phyloP scores from a whole-genome alignment of 352 stramenopile species.

The Pythium sp. region DNA sequence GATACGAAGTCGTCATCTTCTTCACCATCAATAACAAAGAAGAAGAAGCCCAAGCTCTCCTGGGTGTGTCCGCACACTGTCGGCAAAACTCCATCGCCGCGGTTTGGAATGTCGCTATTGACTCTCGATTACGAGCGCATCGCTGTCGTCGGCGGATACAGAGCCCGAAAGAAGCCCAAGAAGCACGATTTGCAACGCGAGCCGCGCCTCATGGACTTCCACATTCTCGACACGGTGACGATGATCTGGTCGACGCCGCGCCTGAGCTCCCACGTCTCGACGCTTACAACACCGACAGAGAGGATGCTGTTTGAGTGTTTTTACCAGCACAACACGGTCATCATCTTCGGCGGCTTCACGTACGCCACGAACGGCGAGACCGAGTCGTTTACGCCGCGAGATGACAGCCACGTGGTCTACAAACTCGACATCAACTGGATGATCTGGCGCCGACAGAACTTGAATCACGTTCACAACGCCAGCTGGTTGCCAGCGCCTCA shows the following conservation, averaged over 20 bases:
- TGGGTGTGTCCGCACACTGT: constrained; percentile 47
- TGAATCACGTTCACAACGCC: neutral
- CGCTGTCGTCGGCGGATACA: constrained; percentile 31
- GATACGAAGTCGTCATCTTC: neutral
- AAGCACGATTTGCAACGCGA: constrained; percentile 7
- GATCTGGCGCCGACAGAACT: constrained; percentile 57
- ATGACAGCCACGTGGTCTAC: constrained; percentile 39
- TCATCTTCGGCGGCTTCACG: constrained; percentile 50
- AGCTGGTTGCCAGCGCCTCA: constrained; percentile 21
- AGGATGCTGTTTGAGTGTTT: constrained; percentile 54
- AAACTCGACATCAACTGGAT: constrained; percentile 61
- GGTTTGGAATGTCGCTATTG: constrained; percentile 51
- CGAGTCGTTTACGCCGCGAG: constrained; percentile 29
- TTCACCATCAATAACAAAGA: neutral
- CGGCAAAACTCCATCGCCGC: constrained; percentile 41
- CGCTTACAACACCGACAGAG: constrained; percentile 27
- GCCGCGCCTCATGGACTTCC: constrained; percentile 31
- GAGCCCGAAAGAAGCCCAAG: constrained; percentile 18
- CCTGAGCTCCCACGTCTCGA: constrained; percentile 35
- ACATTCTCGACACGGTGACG: constrained; percentile 45
- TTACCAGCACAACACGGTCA: constrained; percentile 31
- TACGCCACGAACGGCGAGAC: constrained; percentile 40
- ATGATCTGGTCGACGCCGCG: constrained; percentile 51
- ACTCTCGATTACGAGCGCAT: constrained; percentile 39
- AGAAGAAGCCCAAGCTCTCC: constrained; percentile 11